A percentile compares a stretch with the other conserved stretches of the same genome.
Conservation (phyloP, 2,329 filamentous ascomycete genomes). For the Venturia oleaginea region DNA sequence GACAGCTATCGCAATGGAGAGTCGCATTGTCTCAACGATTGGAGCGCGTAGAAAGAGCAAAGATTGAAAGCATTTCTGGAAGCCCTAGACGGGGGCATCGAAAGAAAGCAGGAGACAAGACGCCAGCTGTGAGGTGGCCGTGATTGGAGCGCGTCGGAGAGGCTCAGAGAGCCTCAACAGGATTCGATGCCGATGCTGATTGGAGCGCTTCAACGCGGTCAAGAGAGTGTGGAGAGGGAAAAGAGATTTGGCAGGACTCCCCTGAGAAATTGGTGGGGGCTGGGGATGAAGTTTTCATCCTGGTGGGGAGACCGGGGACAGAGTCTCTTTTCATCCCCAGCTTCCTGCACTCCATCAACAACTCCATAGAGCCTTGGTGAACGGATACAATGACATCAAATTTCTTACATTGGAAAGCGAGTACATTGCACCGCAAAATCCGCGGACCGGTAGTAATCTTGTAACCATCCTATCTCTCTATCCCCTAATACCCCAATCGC, state of each 20-base stretch:
- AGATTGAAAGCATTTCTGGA: not conserved
- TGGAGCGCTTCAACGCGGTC: not conserved
- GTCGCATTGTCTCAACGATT: not conserved
- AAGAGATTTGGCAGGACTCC: too few relatives aligned
- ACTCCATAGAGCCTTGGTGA: not conserved
- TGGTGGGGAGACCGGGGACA: not conserved
- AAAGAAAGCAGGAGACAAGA: not conserved
- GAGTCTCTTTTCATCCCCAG: not conserved
- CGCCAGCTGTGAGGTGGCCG: too few relatives aligned
- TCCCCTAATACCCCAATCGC: too few relatives aligned
- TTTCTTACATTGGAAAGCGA: too few relatives aligned
- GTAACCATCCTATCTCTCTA: too few relatives aligned
- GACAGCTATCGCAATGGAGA: not conserved
- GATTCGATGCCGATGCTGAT: not conserved
- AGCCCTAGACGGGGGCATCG: not conserved
- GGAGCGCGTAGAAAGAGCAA: not conserved
- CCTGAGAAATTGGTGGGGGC: not conserved
- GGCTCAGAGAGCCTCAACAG: not conserved
- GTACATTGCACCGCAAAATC: too few relatives aligned
- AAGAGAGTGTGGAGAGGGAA: not conserved
- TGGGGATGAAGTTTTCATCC: too few relatives aligned
- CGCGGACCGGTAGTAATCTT: too few relatives aligned
- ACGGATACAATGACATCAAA: too few relatives aligned
- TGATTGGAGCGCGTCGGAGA: not conserved
- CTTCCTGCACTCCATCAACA: not conserved